Evolutionary conservation across 768 basidiomycete species (phyloP).

Genomic region (Leccinum subgranulosum): DNA sequence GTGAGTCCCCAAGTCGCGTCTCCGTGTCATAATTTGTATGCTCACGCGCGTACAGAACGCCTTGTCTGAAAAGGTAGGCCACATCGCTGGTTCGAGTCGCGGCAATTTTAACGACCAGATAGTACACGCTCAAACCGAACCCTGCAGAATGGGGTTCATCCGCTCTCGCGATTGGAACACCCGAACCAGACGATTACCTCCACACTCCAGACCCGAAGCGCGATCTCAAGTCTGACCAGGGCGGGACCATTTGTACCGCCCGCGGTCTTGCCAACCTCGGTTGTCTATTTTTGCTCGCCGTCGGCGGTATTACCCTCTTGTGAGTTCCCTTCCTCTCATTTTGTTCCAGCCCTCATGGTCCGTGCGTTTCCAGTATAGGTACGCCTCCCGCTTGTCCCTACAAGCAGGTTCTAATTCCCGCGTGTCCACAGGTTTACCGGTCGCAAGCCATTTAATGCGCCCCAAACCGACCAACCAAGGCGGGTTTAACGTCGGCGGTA

Average conservation of each 20-base stretch:
- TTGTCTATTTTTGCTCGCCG: slow-evolving; percentile 56
- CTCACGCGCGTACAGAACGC: slow-evolving; percentile 22
- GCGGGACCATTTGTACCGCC: slow-evolving; percentile 56
- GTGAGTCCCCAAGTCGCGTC: slow-evolving; percentile 11
- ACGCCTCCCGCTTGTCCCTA: neutral
- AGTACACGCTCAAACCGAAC: slow-evolving; percentile 40
- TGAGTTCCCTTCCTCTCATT: slow-evolving; percentile 32
- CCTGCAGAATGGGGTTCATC: slow-evolving; percentile 50
- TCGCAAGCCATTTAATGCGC: slow-evolving; percentile 44
- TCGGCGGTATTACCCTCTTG: slow-evolving; percentile 52
- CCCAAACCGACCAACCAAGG: slow-evolving; percentile 40
- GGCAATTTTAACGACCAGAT: neutral
- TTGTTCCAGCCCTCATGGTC: neutral
- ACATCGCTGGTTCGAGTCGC: neutral
- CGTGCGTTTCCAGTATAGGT: slow-evolving; percentile 16
- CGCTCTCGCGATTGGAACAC: slow-evolving; percentile 38
- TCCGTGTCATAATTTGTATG: accelerated
- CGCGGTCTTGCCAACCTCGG: slow-evolving; percentile 68
- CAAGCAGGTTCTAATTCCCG: neutral
- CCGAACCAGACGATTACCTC: slow-evolving; percentile 62
- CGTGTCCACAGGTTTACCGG: slow-evolving; percentile 42
- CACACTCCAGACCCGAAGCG: slow-evolving; percentile 61
- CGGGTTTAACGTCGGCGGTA: slow-evolving; percentile 74
- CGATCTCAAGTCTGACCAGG: slow-evolving; percentile 51
- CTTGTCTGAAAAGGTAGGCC: slow-evolving; percentile 24